Conservation (phyloP, 2,329 filamentous ascomycete genomes). For the Ceratocystis smalleyi region DNA sequence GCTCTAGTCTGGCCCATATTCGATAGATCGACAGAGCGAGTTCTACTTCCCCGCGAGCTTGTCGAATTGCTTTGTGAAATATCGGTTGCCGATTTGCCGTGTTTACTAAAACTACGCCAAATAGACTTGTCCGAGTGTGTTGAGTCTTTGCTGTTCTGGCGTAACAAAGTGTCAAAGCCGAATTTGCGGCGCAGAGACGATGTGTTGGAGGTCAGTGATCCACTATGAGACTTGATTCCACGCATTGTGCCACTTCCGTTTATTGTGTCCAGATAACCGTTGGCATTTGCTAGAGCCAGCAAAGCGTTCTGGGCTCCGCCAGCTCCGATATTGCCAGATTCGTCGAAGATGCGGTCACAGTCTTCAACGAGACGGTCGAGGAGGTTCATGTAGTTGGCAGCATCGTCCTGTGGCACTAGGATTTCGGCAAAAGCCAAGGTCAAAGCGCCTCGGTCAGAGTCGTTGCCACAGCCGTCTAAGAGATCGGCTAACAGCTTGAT, state of each 20-base stretch:
- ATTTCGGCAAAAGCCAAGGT: conserved; percentile 82
- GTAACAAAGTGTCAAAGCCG: conserved; percentile 58
- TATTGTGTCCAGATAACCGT: conserved; percentile 40
- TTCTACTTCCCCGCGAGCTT: conserved; percentile 33
- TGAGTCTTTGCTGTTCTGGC: conserved; percentile 55
- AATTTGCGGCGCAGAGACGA: conserved; percentile 77
- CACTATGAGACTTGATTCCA: conserved; percentile 47
- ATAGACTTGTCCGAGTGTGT: conserved; percentile 37
- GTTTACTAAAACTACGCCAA: conserved; percentile 76
- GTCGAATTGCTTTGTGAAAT: conserved; percentile 17
- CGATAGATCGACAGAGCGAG: conserved; percentile 58
- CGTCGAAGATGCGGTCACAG: conserved; percentile 74
- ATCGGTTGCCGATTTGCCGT: conserved; percentile 16
- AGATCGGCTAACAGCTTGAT: conserved; percentile 77
- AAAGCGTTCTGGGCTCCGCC: conserved; percentile 16
- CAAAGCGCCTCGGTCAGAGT: conserved; percentile 74
- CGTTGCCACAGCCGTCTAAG: conserved; percentile 77
- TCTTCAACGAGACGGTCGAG: conserved; percentile 82
- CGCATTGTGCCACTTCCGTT: conserved; percentile 30
- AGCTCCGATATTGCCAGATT: conserved; percentile 23
- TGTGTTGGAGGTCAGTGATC: conserved; percentile 69
- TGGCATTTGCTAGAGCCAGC: conserved; percentile 22
- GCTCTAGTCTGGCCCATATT: conserved; percentile 21
- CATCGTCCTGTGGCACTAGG: conserved; percentile 44
- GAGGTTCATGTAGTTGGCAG: conserved; percentile 73